Evolutionary conservation across 352 stramenopile genomes (phyloP), one percentile per base, ranked within the genome.

Genomic region (Globisporangium middletonii): DNA sequence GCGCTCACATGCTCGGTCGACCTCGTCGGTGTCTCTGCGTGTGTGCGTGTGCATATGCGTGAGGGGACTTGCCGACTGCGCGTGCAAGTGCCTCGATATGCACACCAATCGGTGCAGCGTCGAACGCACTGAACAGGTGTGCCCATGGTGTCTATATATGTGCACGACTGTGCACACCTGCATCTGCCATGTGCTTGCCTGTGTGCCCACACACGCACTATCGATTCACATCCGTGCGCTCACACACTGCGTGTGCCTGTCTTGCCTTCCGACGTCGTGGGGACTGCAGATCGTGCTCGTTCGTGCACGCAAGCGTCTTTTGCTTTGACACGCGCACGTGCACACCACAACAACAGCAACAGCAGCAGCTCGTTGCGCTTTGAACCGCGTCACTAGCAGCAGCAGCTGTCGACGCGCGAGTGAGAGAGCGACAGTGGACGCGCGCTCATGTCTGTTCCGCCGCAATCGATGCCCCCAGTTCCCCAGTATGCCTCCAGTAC

Each of bases 381-480:
- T 11, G 6, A 12, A 9, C 33, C 45, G 45, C 18, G 18, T 50
- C 12, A 33, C 19, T 28, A 15, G 19, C 45, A 27, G 45, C 19
- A 48, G 19, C 43, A 53, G 49, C 49, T 33, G 11, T 50, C 9
- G 41, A 45, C 41, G 41, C 41, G 41, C 13, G 41, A 42, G 33
- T 42, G 41, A 48, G 28, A 58, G 18, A 44, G 44, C 46, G 46
- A 27, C 37, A 53, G 48, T 59, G 37, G 28, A 49, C 6, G 30
- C 38, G 30, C 30, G 73, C 70, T 71, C 65, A 86, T 87, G 78
- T 83, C 77, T 53, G 64, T 70, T 65, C 77, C 73, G 53, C 68
- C 79, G 61, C 81, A 85, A 66, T 83, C 79, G 55, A 88, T 92
- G 77, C 73, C 77, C 60, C 67, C 81, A 63, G 75, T 81, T 65